These are phyloP conservation scores for Allantophomopsis cytisporea DNA, from an alignment of 2,329 filamentous ascomycete genomes.

Conservation along the genomic window DNA sequence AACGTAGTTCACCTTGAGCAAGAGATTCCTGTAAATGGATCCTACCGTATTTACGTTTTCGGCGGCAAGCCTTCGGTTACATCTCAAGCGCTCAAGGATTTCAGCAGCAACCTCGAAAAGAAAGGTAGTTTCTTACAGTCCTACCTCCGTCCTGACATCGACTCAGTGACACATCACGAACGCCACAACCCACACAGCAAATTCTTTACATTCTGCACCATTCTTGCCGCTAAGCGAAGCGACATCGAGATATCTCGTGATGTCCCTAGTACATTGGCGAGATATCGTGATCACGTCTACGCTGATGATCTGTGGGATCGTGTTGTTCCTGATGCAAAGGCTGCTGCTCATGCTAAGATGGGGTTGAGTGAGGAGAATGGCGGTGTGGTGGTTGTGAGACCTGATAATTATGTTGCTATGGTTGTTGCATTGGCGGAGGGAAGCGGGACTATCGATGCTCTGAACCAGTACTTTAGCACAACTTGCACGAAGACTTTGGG, in stretches of 20 bases:
- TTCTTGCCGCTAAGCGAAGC: conserved; percentile 55
- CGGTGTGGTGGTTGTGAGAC: conserved; percentile 71
- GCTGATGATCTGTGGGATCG: conserved; percentile 71
- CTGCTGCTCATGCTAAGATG: conserved; percentile 76
- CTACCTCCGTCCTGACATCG: conserved; percentile 49
- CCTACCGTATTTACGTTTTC: conserved; percentile 78
- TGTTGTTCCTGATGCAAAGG: conserved; percentile 53
- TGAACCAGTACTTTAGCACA: conserved; percentile 70
- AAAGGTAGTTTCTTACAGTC: conserved; percentile 59
- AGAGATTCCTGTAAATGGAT: conserved; percentile 76
- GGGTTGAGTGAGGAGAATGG: conserved; percentile 62
- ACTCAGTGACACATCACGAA: conserved; percentile 60
- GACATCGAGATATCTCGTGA: conserved; percentile 61
- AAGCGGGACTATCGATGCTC: conserved; percentile 61
- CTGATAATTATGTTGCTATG: conserved; percentile 76
- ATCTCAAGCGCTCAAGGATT: conserved; percentile 51
- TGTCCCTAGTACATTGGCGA: conserved; percentile 54
- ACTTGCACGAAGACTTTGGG: conserved; percentile 53
- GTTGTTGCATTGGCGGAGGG: conserved; percentile 65
- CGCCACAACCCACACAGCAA: conserved; percentile 70
- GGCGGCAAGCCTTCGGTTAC: conserved; percentile 53
- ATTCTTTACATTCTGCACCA: conserved; percentile 68
- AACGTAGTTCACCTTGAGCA: conserved; percentile 87
- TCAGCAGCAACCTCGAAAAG: conserved; percentile 49
- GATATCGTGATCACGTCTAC: conserved; percentile 75